Evolutionary conservation across 306 rosid genomes (phyloP).

Genomic region (Sicyos baderoa): DNA sequence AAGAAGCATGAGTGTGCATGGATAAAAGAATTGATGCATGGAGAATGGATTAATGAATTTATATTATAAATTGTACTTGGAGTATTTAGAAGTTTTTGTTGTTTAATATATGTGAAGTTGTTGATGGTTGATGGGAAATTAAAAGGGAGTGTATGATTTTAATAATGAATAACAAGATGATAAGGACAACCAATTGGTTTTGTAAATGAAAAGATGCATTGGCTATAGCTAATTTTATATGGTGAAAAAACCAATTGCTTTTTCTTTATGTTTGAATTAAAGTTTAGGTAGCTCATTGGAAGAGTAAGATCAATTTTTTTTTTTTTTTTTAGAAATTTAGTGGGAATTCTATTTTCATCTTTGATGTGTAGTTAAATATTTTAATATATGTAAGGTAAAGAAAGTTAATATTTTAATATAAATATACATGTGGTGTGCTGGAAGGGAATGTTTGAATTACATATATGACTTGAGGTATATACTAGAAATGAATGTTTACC

Average conservation of each 20-base stretch:
- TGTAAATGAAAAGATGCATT: conserved; percentile 54
- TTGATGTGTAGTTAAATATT: not conserved
- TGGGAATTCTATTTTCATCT: too few species aligned
- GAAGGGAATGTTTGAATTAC: too few species aligned
- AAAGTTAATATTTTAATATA: too few species aligned
- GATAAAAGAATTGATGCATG: not conserved
- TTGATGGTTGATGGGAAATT: conserved; percentile 24
- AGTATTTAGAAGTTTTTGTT: not conserved
- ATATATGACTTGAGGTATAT: too few species aligned
- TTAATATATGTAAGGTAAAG: not conserved
- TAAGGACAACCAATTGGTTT: conserved; percentile 18
- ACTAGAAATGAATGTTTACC: too few species aligned
- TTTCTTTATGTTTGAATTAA: conserved; percentile 28
- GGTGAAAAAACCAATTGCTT: conserved; percentile 22
- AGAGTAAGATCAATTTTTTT: conserved; percentile 21
- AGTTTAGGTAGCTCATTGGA: conserved; percentile 49
- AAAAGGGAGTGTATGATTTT: conserved; percentile 30
- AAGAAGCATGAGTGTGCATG: not conserved
- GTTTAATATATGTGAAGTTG: conserved; percentile 18
- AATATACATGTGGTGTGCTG: too few species aligned
- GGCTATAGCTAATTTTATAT: not conserved
- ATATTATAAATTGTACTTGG: not conserved
- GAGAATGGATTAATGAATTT: not conserved
- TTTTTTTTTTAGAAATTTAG: not conserved
- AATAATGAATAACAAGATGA: conserved; percentile 28